A percentile compares a stretch with the other conserved stretches of the same genome.
phyloP scores from a whole-genome alignment of 2,329 filamentous ascomycete species.

The Fonsecaea pedrosoi region DNA sequence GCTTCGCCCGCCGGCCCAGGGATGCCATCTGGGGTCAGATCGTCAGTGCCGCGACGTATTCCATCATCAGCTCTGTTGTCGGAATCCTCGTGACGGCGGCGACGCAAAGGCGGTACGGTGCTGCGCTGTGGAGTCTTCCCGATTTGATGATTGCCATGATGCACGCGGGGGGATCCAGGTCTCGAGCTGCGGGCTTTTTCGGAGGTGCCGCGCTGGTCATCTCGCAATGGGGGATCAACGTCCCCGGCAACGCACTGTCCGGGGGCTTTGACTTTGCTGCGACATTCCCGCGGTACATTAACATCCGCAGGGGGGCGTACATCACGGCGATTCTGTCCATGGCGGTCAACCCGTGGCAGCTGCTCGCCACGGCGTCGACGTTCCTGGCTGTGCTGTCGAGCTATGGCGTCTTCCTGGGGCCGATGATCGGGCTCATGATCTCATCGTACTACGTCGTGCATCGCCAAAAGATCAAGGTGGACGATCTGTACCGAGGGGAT shows the following conservation, averaged over 20 bases:
- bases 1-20: conserved; percentile 50
- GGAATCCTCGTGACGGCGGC: conserved; percentile 49
- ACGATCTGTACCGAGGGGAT: conserved; percentile 51
- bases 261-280: conserved; percentile 63
- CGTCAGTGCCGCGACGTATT: conserved; percentile 48
- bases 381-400: conserved; percentile 57
- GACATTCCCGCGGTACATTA: conserved; percentile 61
- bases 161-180: conserved; percentile 44
- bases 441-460: conserved; percentile 47
- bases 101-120: conserved; percentile 45
- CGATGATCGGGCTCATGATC: conserved; percentile 47
- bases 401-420: conserved; percentile 56
- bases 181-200: conserved; percentile 57
- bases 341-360: conserved; percentile 59
- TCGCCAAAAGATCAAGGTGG: conserved; percentile 49
- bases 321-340: conserved; percentile 55
- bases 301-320: conserved; percentile 62
- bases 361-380: conserved; percentile 54
- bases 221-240: conserved; percentile 56
- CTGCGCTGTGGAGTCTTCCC: conserved; percentile 53
- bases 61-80: conserved; percentile 49
- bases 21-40: conserved; percentile 53
- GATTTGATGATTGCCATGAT: conserved; percentile 47
- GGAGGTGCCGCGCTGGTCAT: conserved; percentile 54
- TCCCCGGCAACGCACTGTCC: conserved; percentile 57